These are phyloP conservation scores for Meyerozyma smithsonii DNA, from an alignment of 1,139 yeast genomes.

Conservation along the genomic window DNA sequence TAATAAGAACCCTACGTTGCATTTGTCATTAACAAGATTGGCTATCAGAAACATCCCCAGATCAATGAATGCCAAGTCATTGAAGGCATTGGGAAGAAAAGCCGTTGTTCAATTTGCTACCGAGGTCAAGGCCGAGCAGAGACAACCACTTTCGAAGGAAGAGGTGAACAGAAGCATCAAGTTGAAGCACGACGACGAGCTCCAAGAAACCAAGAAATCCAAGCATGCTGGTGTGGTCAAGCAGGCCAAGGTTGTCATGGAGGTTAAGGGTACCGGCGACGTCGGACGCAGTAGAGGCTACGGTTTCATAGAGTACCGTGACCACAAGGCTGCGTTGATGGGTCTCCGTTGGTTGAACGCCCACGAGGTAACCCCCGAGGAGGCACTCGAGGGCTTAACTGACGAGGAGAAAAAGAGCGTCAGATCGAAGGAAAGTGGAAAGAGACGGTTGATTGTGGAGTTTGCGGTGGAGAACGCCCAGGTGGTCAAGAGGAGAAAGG, in stretches of 20 bases:
- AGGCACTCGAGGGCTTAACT: conserved; percentile 63
- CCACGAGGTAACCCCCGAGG: conserved; percentile 71
- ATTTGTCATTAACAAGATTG: conserved; percentile 85
- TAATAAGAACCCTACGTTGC: conserved; percentile 85
- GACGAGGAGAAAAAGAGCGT: conserved; percentile 63
- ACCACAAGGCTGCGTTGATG: conserved; percentile 91
- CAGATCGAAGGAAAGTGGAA: conserved; percentile 48
- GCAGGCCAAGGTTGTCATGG: conserved; percentile 90
- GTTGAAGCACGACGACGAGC: conserved; percentile 50
- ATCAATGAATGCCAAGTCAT: conserved; percentile 80
- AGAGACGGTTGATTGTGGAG: conserved; percentile 84
- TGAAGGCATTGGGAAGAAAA: conserved; percentile 89
- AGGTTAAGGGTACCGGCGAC: conserved; percentile 83
- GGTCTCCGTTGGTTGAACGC: conserved; percentile 97
- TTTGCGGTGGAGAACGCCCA: conserved; percentile 95
- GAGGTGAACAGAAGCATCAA: conserved; percentile 77
- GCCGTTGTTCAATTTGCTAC: conserved; percentile 96
- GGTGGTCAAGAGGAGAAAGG: conserved; percentile 86
- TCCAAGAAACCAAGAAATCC: conserved; percentile 51
- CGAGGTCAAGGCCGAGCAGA: conserved; percentile 67
- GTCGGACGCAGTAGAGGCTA: conserved; percentile 93
- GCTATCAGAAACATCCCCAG: conserved; percentile 94
- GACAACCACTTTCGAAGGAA: conserved; percentile 89
- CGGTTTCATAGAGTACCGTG: conserved; percentile 90
- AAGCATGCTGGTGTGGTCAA: conserved; percentile 84